Percentiles rank a stretch among this genome's conserved stretches.
Conservation (phyloP, 768 basidiomycete genomes). For the Strobilomyces echinocephalus region DNA sequence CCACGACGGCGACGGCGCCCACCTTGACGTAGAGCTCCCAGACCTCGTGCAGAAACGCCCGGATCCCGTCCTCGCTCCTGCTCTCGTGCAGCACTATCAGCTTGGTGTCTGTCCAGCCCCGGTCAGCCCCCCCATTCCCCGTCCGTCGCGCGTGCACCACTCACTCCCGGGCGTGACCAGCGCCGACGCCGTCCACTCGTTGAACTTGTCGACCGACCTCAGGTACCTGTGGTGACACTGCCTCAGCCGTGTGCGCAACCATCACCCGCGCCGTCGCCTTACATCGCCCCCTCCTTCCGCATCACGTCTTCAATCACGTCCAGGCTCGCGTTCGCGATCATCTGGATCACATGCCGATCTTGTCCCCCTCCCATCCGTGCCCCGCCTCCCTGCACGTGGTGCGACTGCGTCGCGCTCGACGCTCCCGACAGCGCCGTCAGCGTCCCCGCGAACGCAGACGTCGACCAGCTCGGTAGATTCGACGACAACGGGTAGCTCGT, state of each 20-base stretch:
- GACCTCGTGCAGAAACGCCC: slow-evolving; percentile 85
- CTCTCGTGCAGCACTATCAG: slow-evolving; percentile 90
- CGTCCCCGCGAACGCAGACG: slow-evolving; percentile 86
- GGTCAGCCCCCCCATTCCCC: slow-evolving; percentile 6
- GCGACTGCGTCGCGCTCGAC: slow-evolving; percentile 62
- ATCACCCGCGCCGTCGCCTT: slow-evolving; percentile 28
- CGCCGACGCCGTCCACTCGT: slow-evolving; percentile 97
- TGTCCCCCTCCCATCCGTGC: slow-evolving; percentile 74
- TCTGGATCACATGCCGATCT: slow-evolving; percentile 93
- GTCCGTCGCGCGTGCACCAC: slow-evolving; percentile 21
- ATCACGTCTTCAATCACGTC: slow-evolving; percentile 94
- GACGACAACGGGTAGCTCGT: slow-evolving; percentile 67
- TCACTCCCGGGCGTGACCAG: slow-evolving; percentile 94
- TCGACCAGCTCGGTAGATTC: slow-evolving; percentile 86
- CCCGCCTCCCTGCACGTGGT: slow-evolving; percentile 56
- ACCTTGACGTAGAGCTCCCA: slow-evolving; percentile 99
- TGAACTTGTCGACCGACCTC: slow-evolving; percentile 93
- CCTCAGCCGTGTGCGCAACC: slow-evolving; percentile 11
- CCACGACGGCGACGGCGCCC: slow-evolving; percentile 11
- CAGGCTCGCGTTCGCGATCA: slow-evolving; percentile 96
- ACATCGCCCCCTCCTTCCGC: slow-evolving; percentile 78
- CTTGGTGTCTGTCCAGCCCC: slow-evolving; percentile 72
- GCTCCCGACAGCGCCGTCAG: slow-evolving; percentile 84
- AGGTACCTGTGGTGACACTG: slow-evolving; percentile 78
- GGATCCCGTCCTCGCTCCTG: slow-evolving; percentile 97